Percentiles rank a stretch among this genome's conserved stretches.
Evolutionary conservation across 129 eudicot genomes (phyloP).

Genomic region (Arctium lappa): DNA sequence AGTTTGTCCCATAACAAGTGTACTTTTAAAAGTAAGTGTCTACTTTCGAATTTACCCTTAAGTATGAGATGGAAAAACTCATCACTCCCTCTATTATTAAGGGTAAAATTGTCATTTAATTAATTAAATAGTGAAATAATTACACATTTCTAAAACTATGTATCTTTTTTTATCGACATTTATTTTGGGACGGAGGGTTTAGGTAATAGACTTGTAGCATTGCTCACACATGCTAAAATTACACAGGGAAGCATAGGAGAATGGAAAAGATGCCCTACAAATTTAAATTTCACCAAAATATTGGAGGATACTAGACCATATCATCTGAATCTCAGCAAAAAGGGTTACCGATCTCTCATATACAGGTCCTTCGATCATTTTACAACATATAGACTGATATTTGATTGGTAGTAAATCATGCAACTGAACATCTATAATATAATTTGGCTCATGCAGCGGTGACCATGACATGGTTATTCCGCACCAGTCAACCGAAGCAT

Average conservation of each 20-base stretch:
- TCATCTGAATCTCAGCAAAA: constrained; percentile 43
- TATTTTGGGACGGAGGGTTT: too few relatives aligned
- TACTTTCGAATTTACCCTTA: too few relatives aligned
- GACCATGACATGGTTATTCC: constrained; percentile 5
- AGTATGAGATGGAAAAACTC: too few relatives aligned
- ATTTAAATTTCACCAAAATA: constrained; percentile 8
- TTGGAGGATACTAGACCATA: constrained; percentile 27
- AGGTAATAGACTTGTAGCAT: neutral
- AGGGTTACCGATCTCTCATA: constrained; percentile 48
- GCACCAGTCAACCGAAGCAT: constrained; percentile 37
- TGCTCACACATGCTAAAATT: neutral
- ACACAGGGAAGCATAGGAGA: constrained; percentile 27
- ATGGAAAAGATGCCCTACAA: constrained; percentile 39
- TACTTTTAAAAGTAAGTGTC: too few relatives aligned
- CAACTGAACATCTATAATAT: neutral
- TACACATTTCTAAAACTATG: too few relatives aligned
- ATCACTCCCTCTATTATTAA: too few relatives aligned
- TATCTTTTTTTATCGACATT: too few relatives aligned
- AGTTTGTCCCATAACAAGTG: too few relatives aligned
- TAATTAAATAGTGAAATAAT: too few relatives aligned
- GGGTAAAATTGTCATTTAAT: too few relatives aligned
- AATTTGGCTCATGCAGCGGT: neutral
- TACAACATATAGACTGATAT: neutral
- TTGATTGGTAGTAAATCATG: neutral
- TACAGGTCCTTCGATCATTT: constrained; percentile 32